Conservation (phyloP, 495 filamentous ascomycete genomes). For the Emericellopsis terricola region DNA sequence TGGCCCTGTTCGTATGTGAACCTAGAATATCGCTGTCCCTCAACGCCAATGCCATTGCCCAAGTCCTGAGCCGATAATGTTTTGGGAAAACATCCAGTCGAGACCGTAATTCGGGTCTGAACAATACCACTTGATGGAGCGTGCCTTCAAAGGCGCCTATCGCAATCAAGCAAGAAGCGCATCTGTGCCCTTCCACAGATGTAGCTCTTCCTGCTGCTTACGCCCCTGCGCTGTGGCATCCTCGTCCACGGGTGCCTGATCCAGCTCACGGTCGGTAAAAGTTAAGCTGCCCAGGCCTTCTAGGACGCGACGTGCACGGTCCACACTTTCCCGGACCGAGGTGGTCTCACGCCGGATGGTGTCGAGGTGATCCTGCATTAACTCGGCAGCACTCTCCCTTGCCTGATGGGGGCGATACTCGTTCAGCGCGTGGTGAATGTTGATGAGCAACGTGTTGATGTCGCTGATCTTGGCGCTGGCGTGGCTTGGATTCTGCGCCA, state of each 20-base stretch:
- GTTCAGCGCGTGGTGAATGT: slow-evolving; percentile 82
- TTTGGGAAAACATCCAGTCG: too few species aligned
- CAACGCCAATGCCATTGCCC: too few species aligned
- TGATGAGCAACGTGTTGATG: slow-evolving; percentile 62
- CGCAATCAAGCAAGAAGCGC: too few species aligned
- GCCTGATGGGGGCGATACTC: slow-evolving; percentile 93
- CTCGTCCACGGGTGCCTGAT: neutral
- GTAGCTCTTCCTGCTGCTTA: slow-evolving; percentile 4
- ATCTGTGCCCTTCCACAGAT: too few species aligned
- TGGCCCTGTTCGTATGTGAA: too few species aligned
- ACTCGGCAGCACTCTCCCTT: slow-evolving; percentile 67
- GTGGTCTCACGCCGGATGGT: slow-evolving; percentile 59
- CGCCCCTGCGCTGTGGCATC: neutral
- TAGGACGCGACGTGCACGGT: slow-evolving; percentile 51
- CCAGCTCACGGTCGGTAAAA: slow-evolving; percentile 7
- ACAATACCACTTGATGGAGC: too few species aligned
- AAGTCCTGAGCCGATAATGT: too few species aligned
- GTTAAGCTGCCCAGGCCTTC: slow-evolving; percentile 37
- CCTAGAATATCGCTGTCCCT: too few species aligned
- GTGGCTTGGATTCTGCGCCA: slow-evolving; percentile 14
- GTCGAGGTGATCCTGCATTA: slow-evolving; percentile 83
- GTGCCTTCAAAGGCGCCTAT: too few species aligned
- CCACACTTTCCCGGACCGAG: slow-evolving; percentile 51
- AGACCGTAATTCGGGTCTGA: too few species aligned
- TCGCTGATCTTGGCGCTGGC: slow-evolving; percentile 42